Evolutionary conservation across 169 alveolate species (phyloP), one percentile per base, ranked within the genome.

Genomic region (Plasmodium vinckei): DNA sequence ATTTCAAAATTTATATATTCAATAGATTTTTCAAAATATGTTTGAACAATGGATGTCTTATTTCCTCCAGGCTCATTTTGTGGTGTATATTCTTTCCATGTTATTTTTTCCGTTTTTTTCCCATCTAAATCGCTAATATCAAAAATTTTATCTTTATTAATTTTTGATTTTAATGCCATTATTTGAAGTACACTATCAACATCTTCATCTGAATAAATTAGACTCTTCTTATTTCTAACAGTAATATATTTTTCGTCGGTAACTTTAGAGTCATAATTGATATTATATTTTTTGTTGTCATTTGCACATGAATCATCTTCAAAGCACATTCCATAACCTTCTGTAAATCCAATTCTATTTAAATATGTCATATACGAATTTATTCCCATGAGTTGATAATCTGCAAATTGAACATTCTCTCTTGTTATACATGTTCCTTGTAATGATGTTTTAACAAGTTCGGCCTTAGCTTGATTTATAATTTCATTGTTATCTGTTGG

Each of bases 21-120:
- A 73, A 73, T 61, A 21, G 56, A 25, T 19, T 73, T 54, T 4
- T 44, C 65, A 13, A 73, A 39, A 56, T 60, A 73, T 21, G n/a
- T 73, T 19, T 53, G 42, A 3, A 73, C 13, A 17, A 73, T 60
- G 10, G 61, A 73, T n/a, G 7, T 59, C 0, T 17, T 9, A 1
- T 10, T 27, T 27, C 19, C 56, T 1, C 15, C 21, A n/a, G 44
- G n/a, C 6, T 1, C 17, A 73, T 39, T 27, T 46, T 49, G 59
- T 4, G 87, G 87, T 10, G 87, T 73, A 39, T 73, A 73, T 51
- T 73, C 73, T 13, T 12, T 23, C 87, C 87, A 73, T 13, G 53
- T 42, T 7, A 73, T 44, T n/a, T 73, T 73, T 9, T 61, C 53
- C 27, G 13, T 61, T n/a, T 42, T 21, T 12, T 1, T 61, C 17